phyloP scores from a whole-genome alignment of 176 grass and related monocot genomes.

The Phoenix dactylifera region DNA sequence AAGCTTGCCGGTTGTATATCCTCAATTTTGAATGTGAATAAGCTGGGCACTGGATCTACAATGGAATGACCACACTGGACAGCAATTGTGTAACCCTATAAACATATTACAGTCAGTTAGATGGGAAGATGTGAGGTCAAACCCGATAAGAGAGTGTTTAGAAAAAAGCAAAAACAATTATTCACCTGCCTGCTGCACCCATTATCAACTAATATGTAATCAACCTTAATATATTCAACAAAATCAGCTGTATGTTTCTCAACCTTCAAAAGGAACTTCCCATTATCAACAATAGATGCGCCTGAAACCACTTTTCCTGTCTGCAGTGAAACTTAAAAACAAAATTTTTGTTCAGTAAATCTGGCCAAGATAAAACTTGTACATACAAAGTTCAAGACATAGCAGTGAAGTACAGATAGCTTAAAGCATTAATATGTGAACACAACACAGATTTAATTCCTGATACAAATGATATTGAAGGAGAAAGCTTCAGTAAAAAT shows the following conservation, averaged over 20 bases:
- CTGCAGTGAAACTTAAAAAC: slow-evolving; percentile 74
- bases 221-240: slow-evolving; percentile 51
- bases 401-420: too few relatives aligned
- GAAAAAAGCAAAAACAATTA: neutral
- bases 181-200: slow-evolving; percentile 64
- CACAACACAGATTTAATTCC: too few relatives aligned
- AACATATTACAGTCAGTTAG: slow-evolving; percentile 5
- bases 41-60: slow-evolving; percentile 67
- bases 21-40: slow-evolving; percentile 91
- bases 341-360: slow-evolving; percentile 29
- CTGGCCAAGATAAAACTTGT: neutral
- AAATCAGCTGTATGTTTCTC: slow-evolving; percentile 63
- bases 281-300: slow-evolving; percentile 34
- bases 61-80: slow-evolving; percentile 59
- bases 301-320: slow-evolving; percentile 61
- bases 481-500: too few relatives aligned
- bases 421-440: too few relatives aligned
- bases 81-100: slow-evolving; percentile 66
- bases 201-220: slow-evolving; percentile 66
- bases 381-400: too few relatives aligned
- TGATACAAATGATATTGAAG: too few relatives aligned
- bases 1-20: slow-evolving; percentile 46
- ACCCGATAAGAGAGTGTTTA: slow-evolving; percentile 1
- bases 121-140: neutral
- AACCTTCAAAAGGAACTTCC: slow-evolving; percentile 61